Base-by-base conservation (phyloP, 306 rosid genomes). In the cucumber (Cucumis sativus) region DNA sequence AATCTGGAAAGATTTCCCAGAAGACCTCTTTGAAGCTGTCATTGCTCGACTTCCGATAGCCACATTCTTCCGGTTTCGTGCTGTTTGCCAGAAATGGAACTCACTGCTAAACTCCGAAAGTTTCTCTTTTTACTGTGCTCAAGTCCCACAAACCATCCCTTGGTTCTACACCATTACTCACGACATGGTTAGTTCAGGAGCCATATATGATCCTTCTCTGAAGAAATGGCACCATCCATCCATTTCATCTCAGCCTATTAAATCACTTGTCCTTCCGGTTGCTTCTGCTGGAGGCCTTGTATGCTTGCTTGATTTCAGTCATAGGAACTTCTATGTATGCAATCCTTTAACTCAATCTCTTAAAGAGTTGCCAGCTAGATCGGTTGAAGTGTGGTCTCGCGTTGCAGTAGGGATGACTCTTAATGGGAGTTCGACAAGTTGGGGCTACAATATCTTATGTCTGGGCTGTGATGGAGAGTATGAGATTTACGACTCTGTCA, bases 211-310 rank as follows among this genome's bases (percentile, higher is more conserved):
- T 80, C 97, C 99, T 77, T 87, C 90, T 84, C 41, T 74, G 82
- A 91, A 86, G 86, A 96, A 96, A 79, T 96, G 99, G 99, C 86
- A 89, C 84, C 92, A 92, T 76, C 96, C 86, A 30, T 80, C 89
- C 77, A 80, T 84, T 81, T 87, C 88, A 76, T 80, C 89, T 55
- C 83, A 86, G 75, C 98, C 88, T 43, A 45, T 85, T 11, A 82
- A 88, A 74, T 58, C 81, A 81, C 86, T 89, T 40, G 80, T 88
- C 78, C 74, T 86, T 60, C 99, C 98, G 16, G 92, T 88, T 82
- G 98, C 99, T 75, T 96, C 98, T 76, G 97, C 96, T 5, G 99
- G 99, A 59, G 98, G 99, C 30, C 87, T 96, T 51, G 93, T 96
- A 35, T 96, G 98, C 83, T 87, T 91, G 77, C 89, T 86, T 71